These are phyloP conservation scores for Mimosa bimucronata DNA, from an alignment of 306 rosid species.

Conservation along the genomic window DNA sequence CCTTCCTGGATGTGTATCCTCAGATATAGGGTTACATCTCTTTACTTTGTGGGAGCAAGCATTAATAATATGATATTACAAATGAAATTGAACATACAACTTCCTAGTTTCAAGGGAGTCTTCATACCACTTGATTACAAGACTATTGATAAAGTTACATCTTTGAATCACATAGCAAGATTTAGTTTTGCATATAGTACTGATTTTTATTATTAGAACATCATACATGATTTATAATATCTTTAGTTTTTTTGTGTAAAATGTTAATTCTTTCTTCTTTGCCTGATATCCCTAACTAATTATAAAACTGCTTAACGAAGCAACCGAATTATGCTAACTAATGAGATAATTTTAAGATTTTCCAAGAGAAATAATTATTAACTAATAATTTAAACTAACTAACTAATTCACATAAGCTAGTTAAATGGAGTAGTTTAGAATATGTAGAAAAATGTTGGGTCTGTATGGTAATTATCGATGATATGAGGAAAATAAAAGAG, in stretches of 20 bases:
- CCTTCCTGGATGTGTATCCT: constrained; percentile 38
- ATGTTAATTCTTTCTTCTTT: too few relatives aligned
- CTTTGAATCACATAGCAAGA: background rate
- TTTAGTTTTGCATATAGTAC: too few relatives aligned
- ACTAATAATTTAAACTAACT: background rate
- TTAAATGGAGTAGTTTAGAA: background rate
- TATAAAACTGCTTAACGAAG: too few relatives aligned
- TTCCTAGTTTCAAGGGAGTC: too few relatives aligned
- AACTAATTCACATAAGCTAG: background rate
- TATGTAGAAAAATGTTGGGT: background rate
- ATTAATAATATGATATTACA: too few relatives aligned
- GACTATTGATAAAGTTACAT: background rate
- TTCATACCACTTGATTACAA: too few relatives aligned
- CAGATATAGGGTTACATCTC: background rate
- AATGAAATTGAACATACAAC: too few relatives aligned
- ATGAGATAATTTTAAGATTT: background rate
- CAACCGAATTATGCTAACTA: background rate
- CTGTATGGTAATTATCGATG: background rate
- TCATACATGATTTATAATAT: background rate
- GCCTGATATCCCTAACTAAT: background rate
- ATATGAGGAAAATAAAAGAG: constrained; percentile 26
- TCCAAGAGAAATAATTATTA: background rate
- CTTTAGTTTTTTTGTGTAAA: too few relatives aligned
- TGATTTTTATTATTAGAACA: background rate
- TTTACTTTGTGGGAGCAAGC: too few relatives aligned